These are phyloP conservation scores for Scleroderma citrinum DNA, from an alignment of 768 basidiomycete species.

Conservation along the genomic window DNA sequence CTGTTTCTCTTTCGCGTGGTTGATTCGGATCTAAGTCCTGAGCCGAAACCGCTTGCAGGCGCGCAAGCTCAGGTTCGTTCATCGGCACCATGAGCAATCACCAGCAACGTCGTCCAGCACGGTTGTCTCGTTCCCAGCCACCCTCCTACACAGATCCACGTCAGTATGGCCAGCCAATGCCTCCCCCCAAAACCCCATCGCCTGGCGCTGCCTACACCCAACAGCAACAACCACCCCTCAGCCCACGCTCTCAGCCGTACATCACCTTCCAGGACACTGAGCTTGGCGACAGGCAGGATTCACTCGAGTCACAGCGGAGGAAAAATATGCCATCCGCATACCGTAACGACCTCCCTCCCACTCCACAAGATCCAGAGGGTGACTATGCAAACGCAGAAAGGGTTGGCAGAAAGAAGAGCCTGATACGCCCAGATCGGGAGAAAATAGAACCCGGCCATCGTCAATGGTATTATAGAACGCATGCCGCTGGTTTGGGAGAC, in stretches of 20 bases:
- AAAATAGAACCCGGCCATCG: conserved; percentile 94
- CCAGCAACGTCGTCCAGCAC: conserved; percentile 35
- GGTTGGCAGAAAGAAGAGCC: conserved; percentile 81
- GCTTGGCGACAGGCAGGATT: conserved; percentile 58
- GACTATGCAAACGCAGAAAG: conserved; percentile 41
- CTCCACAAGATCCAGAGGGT: conserved; percentile 27
- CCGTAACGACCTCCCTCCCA: conserved; percentile 41
- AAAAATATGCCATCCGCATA: conserved; percentile 40
- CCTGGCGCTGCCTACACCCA: conserved; percentile 13
- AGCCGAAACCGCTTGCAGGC: background rate
- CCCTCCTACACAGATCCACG: conserved; percentile 34
- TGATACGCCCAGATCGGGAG: conserved; percentile 90
- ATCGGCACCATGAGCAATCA: conserved; percentile 25
- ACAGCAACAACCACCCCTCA: conserved; percentile 13
- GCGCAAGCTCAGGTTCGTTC: background rate
- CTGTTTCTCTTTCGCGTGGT: background rate
- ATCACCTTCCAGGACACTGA: conserved; percentile 70
- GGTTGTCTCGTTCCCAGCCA: conserved; percentile 27
- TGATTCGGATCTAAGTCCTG: background rate
- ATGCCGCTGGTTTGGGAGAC: conserved; percentile 72
- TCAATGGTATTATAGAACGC: conserved; percentile 89
- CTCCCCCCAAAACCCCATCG: conserved; percentile 14
- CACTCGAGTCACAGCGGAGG: conserved; percentile 51
- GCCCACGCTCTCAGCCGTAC: conserved; percentile 27
- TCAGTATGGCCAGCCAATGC: conserved; percentile 12